phyloP scores from a whole-genome alignment of 1,284 basidiomycete species.

The Cryptococcus sp. region DNA sequence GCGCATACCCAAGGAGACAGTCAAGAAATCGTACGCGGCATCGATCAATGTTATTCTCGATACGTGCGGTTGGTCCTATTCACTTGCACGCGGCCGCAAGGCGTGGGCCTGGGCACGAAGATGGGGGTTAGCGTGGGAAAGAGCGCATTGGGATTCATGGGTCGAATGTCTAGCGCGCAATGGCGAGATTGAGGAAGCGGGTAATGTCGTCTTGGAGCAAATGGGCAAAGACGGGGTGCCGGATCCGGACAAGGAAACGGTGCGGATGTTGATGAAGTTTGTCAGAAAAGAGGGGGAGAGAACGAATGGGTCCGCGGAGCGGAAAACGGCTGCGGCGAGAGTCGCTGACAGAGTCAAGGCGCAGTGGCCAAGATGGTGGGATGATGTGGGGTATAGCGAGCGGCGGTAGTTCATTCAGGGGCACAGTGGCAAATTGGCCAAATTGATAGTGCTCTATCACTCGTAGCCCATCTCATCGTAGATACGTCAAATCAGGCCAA shows the following conservation, averaged over 20 bases:
- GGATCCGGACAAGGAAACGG: constrained; percentile 39
- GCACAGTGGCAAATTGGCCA: no score
- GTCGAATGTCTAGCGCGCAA: constrained; percentile 83
- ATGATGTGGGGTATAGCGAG: constrained; percentile 15
- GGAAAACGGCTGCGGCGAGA: neutral
- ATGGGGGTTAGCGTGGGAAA: constrained; percentile 61
- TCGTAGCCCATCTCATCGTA: no score
- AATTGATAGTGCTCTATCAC: no score
- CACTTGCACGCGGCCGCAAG: constrained; percentile 59
- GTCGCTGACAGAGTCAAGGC: constrained; percentile 25
- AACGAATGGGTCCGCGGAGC: constrained; percentile 3
- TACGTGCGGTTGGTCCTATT: constrained; percentile 68
- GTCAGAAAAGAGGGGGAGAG: constrained; percentile 28
- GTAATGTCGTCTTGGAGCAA: constrained; percentile 64
- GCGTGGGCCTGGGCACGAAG: constrained; percentile 61
- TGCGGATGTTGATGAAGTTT: constrained; percentile 52
- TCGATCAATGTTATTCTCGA: constrained; percentile 82
- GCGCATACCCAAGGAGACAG: constrained; percentile 26
- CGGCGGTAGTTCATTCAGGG: no score
- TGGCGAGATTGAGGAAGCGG: constrained; percentile 67
- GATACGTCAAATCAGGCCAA: no score
- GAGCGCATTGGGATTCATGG: constrained; percentile 68
- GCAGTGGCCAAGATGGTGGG: constrained; percentile 39
- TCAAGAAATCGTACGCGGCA: constrained; percentile 60
- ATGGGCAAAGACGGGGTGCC: constrained; percentile 56